Percentiles rank a stretch among this genome's conserved stretches.
These are phyloP conservation scores for Aureobasidium sp. DNA, from an alignment of 2,329 filamentous ascomycete genomes.

Conservation along the genomic window DNA sequence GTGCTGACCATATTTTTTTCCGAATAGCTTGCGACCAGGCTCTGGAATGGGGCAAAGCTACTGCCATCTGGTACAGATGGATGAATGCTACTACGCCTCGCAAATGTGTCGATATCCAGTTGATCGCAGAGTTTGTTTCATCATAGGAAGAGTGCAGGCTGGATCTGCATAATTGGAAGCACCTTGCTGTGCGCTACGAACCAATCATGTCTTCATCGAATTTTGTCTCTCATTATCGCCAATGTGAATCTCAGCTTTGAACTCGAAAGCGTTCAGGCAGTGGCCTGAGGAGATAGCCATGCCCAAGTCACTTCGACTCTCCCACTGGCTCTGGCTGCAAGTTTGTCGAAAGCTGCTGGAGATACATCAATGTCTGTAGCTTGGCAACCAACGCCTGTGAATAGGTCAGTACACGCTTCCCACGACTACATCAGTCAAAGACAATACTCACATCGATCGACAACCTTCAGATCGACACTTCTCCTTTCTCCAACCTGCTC, in stretches of 20 bases:
- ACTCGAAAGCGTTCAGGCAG: not conserved
- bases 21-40: constrained; percentile 12
- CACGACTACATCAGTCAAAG: not conserved
- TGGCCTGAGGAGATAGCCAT: constrained; percentile 21
- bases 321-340: constrained; percentile 31
- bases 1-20: not conserved
- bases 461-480: constrained; percentile 55
- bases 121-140: constrained; percentile 5
- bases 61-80: constrained; percentile 15
- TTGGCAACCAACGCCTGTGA: constrained; percentile 32
- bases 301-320: constrained; percentile 27
- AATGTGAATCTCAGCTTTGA: not conserved
- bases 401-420: not conserved
- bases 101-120: constrained; percentile 6
- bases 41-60: constrained; percentile 15
- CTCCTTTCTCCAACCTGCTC: constrained; percentile 36
- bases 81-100: constrained; percentile 9
- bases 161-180: not conserved
- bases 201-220: constrained; percentile 1
- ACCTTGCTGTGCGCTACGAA: not conserved
- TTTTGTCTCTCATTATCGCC: not conserved
- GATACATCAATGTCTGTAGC: constrained; percentile 44
- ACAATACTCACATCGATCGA: constrained; percentile 51
- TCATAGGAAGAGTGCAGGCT: not conserved
- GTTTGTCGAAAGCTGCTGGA: constrained; percentile 37